Conservation (phyloP, 768 basidiomycete species). For the Tulasnella sp. region DNA sequence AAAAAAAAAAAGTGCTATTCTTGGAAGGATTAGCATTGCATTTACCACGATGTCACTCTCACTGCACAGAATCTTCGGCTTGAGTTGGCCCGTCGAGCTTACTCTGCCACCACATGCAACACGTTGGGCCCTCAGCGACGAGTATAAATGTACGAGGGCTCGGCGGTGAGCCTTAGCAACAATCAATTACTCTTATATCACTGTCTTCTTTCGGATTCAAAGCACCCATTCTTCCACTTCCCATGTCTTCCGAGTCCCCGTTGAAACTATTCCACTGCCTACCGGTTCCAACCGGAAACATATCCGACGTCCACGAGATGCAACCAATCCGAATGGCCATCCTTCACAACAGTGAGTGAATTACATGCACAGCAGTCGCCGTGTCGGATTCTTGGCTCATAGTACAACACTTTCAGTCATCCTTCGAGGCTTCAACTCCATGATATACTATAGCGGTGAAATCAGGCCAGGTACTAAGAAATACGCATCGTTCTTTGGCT, state of each 20-base stretch:
- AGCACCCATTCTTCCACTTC: neutral
- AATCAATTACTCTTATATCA: neutral
- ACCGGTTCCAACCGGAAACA: neutral
- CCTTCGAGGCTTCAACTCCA: neutral
- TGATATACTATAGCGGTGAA: neutral
- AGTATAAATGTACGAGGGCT: neutral
- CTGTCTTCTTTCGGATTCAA: neutral
- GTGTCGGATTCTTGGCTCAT: neutral
- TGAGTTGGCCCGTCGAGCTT: neutral
- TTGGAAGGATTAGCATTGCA: neutral
- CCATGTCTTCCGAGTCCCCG: neutral
- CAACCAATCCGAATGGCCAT: conserved; percentile 10
- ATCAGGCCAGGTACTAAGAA: neutral
- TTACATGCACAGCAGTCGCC: neutral
- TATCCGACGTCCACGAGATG: neutral
- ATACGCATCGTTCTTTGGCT: neutral
- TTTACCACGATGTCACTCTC: neutral
- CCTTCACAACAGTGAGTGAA: conserved; percentile 4
- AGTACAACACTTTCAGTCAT: neutral
- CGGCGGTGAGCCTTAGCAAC: neutral
- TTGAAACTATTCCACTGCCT: conserved; percentile 3
- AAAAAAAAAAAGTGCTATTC: neutral
- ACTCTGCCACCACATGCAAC: neutral
- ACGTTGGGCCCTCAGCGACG: neutral
- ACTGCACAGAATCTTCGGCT: neutral